A percentile compares a stretch with the other conserved stretches of the same genome.
Evolutionary conservation across 2,329 filamentous ascomycete genomes (phyloP).

Genomic region (Phyllosticta citrichinensis): DNA sequence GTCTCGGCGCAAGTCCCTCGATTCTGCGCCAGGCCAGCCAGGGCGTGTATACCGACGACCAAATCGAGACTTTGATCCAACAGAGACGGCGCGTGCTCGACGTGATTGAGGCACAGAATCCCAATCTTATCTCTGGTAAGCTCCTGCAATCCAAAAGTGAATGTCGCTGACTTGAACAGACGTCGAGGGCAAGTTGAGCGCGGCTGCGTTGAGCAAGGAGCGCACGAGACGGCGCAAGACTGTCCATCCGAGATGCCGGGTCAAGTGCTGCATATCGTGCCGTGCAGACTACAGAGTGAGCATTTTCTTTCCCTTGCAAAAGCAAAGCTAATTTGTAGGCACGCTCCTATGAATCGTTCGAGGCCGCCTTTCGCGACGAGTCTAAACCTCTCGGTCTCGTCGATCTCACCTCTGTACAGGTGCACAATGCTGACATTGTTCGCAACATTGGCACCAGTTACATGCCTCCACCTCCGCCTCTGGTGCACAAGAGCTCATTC

Average conservation of each 20-base stretch:
- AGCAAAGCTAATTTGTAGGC: slow-evolving; percentile 20
- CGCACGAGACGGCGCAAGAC: slow-evolving; percentile 5
- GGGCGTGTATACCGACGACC: slow-evolving; percentile 23
- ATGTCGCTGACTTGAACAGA: slow-evolving; percentile 3
- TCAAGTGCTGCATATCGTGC: slow-evolving; percentile 40
- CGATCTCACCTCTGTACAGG: slow-evolving; percentile 24
- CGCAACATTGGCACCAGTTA: slow-evolving; percentile 23
- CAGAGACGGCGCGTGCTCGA: slow-evolving; percentile 24
- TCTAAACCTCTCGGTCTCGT: slow-evolving; percentile 22
- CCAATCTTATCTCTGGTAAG: neutral
- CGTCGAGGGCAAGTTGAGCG: neutral
- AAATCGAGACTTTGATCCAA: slow-evolving; percentile 22
- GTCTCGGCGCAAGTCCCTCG: slow-evolving; percentile 22
- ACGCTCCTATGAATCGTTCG: slow-evolving; percentile 36
- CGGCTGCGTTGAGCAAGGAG: neutral
- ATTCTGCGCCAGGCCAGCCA: slow-evolving; percentile 24
- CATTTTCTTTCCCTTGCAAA: neutral
- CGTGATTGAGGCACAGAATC: slow-evolving; percentile 15
- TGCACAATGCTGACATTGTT: slow-evolving; percentile 26
- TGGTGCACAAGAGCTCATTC: neutral
- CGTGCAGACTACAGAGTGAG: slow-evolving; percentile 33
- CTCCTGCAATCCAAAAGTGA: neutral
- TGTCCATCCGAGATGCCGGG: slow-evolving; percentile 25
- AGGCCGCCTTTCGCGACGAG: slow-evolving; percentile 30
- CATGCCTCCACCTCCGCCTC: neutral